Conservation (phyloP, 1,139 yeast species). For the Geotrichum restrictum region DNA sequence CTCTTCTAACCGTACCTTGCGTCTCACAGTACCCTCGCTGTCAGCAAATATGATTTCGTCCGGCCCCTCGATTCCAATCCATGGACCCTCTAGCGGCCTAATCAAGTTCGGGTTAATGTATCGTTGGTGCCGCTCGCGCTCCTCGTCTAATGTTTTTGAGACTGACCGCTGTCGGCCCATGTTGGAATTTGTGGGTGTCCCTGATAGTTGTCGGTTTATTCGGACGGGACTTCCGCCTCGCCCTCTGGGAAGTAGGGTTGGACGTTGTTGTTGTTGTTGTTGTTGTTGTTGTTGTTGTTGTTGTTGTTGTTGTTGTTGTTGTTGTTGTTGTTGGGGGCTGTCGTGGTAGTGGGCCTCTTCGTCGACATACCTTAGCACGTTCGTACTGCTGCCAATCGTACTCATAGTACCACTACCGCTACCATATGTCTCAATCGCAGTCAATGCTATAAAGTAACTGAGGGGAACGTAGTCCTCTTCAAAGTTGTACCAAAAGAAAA, state of each 20-base stretch:
- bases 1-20: constrained; percentile 47
- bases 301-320: background rate
- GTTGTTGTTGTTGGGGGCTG: constrained; percentile 20
- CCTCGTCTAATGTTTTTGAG: constrained; percentile 57
- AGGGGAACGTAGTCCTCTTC: constrained; percentile 78
- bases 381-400: constrained; percentile 1
- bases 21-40: constrained; percentile 53
- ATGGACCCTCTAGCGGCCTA: constrained; percentile 73
- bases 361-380: background rate
- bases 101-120: constrained; percentile 75
- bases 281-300: too few relatives aligned
- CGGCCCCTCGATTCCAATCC: constrained; percentile 62
- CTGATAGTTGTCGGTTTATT: too few relatives aligned
- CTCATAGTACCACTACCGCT: constrained; percentile 19
- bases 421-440: constrained; percentile 47
- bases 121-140: constrained; percentile 60
- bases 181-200: background rate
- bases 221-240: too few relatives aligned
- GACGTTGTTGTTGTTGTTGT: too few relatives aligned
- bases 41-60: constrained; percentile 59
- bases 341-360: background rate
- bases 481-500: constrained; percentile 72
- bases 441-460: constrained; percentile 77
- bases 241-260: too few relatives aligned
- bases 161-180: constrained; percentile 28